Conservation (phyloP, 1,284 basidiomycete species). For the Tranzscheliella williamsii region DNA sequence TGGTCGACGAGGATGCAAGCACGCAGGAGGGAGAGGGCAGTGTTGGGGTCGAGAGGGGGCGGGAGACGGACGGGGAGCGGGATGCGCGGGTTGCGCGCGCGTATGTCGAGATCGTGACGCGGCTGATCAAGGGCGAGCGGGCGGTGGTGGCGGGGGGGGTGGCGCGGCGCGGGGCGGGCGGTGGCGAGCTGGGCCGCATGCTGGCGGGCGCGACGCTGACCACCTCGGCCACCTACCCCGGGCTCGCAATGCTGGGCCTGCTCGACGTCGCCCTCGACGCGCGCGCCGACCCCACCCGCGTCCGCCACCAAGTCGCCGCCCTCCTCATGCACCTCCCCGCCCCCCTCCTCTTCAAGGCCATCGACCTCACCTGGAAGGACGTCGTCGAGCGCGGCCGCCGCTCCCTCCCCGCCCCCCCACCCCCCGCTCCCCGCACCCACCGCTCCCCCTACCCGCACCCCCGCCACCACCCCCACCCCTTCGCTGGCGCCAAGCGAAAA, state of each 20-base stretch:
- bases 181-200: too few species aligned
- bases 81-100: slow-evolving; percentile 1
- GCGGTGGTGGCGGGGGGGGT: too few species aligned
- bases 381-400: slow-evolving; percentile 6
- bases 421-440: too few species aligned
- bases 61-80: slow-evolving; percentile 6
- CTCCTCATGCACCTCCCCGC: slow-evolving; percentile 16
- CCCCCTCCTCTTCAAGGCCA: slow-evolving; percentile 3
- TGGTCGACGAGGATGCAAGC: neutral
- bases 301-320: neutral
- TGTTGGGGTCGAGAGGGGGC: slow-evolving; percentile 2
- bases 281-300: neutral
- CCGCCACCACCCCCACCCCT: too few species aligned
- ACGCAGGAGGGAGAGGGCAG: neutral
- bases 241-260: slow-evolving; percentile 12
- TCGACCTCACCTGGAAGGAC: slow-evolving; percentile 23
- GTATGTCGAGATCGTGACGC: slow-evolving; percentile 11
- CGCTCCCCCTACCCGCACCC: too few species aligned
- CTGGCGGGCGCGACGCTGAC: neutral
- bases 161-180: too few species aligned
- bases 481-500: too few species aligned
- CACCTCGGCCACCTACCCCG: slow-evolving; percentile 2
- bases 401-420: too few species aligned
- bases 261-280: slow-evolving; percentile 3
- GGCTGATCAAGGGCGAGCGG: slow-evolving; percentile 19